Conservation (phyloP, 2,329 filamentous ascomycete species). For the Trichoderma sp. region DNA sequence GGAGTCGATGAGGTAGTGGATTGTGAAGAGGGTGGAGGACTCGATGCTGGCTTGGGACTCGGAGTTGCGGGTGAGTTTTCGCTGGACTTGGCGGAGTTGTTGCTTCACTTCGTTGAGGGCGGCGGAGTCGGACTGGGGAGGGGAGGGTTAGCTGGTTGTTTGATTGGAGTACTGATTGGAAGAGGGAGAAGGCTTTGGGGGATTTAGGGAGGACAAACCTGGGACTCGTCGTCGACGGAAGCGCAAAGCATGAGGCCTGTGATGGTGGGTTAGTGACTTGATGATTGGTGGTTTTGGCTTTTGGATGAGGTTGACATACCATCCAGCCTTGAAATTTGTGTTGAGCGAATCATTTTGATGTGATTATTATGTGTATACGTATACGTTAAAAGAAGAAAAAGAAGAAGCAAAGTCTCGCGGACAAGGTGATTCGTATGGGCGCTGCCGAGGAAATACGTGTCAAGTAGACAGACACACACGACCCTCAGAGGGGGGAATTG, state of each 20-base stretch:
- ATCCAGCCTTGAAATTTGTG: slow-evolving; percentile 90
- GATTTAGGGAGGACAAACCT: too few relatives aligned
- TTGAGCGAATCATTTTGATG: slow-evolving; percentile 76
- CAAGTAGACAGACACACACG: slow-evolving; percentile 15
- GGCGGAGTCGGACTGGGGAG: slow-evolving; percentile 53
- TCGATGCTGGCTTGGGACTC: slow-evolving; percentile 92
- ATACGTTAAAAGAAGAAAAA: not conserved
- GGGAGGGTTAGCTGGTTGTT: not conserved
- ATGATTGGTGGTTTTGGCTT: not conserved
- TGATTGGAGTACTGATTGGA: not conserved
- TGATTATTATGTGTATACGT: not conserved
- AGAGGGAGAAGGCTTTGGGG: too few relatives aligned
- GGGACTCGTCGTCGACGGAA: slow-evolving; percentile 86
- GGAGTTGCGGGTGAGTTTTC: slow-evolving; percentile 82
- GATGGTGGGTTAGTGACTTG: not conserved
- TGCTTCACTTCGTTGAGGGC: slow-evolving; percentile 83
- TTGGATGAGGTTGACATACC: slow-evolving; percentile 49
- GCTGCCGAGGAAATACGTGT: slow-evolving; percentile 25
- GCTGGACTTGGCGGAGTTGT: slow-evolving; percentile 86
- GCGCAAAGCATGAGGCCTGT: slow-evolving; percentile 91
- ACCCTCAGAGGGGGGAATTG: not conserved
- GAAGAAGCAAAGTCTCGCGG: not conserved
- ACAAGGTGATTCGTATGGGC: not conserved
- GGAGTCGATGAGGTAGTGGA: slow-evolving; percentile 85
- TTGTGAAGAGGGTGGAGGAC: slow-evolving; percentile 70